Evolutionary conservation across 176 grass and related monocot genomes (phyloP), one percentile per base, ranked within the genome.

Genomic region (Juncus inflexus): DNA sequence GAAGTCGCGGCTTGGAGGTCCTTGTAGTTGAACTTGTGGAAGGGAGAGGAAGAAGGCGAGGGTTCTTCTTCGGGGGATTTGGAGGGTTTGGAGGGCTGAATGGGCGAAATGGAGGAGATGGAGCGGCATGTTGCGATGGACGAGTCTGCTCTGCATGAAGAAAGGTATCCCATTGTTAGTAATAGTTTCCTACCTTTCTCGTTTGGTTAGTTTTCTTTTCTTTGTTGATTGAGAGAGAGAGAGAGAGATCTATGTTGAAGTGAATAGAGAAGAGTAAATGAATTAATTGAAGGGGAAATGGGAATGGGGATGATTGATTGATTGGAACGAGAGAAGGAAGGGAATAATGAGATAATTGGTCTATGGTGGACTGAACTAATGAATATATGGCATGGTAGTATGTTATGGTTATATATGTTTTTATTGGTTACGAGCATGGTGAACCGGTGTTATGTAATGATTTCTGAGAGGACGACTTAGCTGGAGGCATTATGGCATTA

Each of bases 91-190:
- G 67, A 78, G 40, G 76, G 74, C 7, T 79, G 73, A 37, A 67
- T 60, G 37, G 88, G 71, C 64, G 77, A 86, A 76, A 86, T 81
- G 58, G 87, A 76, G 66, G 92, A 75, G 71, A 92, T 89, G 80
- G 94, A 99, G 68, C 83, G 85, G 80, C 88, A 92, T 12, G 88
- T 82, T 38, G 78, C 85, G 74, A 84, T 75, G 11, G 94, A 99
- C 42, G 94, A 99, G 63, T 92, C 94, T 60, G 94, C 94, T 35
- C 89, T 88, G 85, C 94, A 99, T 16, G 89, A 99, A 47, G 43
- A 47, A 10, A 99, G 89, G 70, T 99, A 99, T 38, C 94, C 94
- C 94, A 99, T 99, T 80, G 40, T 47, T 47, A 9, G 6, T 9
- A 49, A 50, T 16, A 52, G 6, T 47, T 9, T 9, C 43, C 43